Base-by-base conservation (phyloP, 2,329 filamentous ascomycete species). In the Ceratocystis ficicola region DNA sequence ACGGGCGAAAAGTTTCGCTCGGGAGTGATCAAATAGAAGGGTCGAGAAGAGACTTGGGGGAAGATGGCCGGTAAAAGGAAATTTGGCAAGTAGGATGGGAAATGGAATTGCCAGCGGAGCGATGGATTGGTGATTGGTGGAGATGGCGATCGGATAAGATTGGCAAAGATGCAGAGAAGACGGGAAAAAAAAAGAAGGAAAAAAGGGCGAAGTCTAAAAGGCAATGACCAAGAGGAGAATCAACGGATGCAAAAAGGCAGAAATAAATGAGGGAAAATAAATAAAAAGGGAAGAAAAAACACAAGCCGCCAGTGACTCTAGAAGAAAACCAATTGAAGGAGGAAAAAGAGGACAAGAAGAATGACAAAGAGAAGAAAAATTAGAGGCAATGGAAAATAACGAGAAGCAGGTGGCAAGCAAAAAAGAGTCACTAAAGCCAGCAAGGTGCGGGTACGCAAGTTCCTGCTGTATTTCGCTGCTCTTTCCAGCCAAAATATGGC, bases 61-160 rank as follows among this genome's bases (percentile, higher is more conserved):
- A 17, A 32, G 63, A 60, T 52, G 48, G 48, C 20, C 48, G 25
- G 10, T 52, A 52, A 52, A 28, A 52, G 48, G 20, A 52, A 52
- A 52, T 52, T 52, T 52, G 48, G 48, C 48, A 52, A 52, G 48
- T 15, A 52, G 48, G 48, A 52, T 28, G 48, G 15, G 22, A 52
- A 25, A 52, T 52, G 48, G 48, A 52, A 28, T 52, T 52, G 48
- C 48, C 22, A 52, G 48, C 48, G 48, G 48, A 52, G 48, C 48
- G 48, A 52, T 52, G 48, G 48, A 52, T 52, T 22, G 22, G 20
- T 32, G 48, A 52, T 52, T 22, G 22, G 20, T 32, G 57, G 15
- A 44, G 65, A 55, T 30, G 55, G 36, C 55, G 62, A 55, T 59
- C 28, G 50, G 32, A 65, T 32, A 48, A 44, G 55, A 48, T 36